A percentile compares a stretch with the other conserved stretches of the same genome.
These are phyloP conservation scores for Ganoderma lingzhi DNA, from an alignment of 1,284 basidiomycete species.

Conservation along the genomic window DNA sequence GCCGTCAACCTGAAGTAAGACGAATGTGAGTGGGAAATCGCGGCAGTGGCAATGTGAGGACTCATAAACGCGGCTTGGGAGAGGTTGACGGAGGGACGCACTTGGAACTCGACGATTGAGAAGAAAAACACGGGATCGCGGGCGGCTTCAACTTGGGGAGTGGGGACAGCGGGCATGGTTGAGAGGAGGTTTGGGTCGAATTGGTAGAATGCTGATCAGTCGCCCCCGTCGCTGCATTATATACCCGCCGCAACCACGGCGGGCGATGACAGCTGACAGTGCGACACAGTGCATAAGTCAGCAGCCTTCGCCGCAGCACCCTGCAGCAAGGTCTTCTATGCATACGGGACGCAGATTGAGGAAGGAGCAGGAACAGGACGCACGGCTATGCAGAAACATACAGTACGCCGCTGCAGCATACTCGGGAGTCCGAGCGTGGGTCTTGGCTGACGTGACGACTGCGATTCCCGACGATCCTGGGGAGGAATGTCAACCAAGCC, in stretches of 20 bases:
- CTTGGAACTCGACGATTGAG: neutral
- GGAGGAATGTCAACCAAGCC: too few relatives aligned
- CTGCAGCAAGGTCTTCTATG: neutral
- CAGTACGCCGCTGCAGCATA: neutral
- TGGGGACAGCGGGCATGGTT: neutral
- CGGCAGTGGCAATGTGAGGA: neutral
- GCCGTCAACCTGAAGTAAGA: neutral
- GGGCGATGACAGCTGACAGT: neutral
- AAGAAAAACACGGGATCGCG: neutral
- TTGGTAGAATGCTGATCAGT: neutral
- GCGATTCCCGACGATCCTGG: too few relatives aligned
- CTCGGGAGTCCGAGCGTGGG: too few relatives aligned
- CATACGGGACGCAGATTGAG: neutral
- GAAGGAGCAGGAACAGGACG: neutral
- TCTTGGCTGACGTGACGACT: too few relatives aligned
- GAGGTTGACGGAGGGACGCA: neutral
- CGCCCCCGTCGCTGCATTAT: neutral
- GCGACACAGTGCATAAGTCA: neutral
- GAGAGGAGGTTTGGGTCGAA: neutral
- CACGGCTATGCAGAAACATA: neutral
- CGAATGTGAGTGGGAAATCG: neutral
- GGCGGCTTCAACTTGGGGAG: neutral
- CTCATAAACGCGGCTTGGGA: neutral
- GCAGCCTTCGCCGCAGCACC: neutral
- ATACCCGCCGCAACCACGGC: neutral